A percentile compares a stretch with the other conserved stretches of the same genome.
Evolutionary conservation across 805 yeast species (phyloP).

Genomic region (Sporopachydermia quercuum): DNA sequence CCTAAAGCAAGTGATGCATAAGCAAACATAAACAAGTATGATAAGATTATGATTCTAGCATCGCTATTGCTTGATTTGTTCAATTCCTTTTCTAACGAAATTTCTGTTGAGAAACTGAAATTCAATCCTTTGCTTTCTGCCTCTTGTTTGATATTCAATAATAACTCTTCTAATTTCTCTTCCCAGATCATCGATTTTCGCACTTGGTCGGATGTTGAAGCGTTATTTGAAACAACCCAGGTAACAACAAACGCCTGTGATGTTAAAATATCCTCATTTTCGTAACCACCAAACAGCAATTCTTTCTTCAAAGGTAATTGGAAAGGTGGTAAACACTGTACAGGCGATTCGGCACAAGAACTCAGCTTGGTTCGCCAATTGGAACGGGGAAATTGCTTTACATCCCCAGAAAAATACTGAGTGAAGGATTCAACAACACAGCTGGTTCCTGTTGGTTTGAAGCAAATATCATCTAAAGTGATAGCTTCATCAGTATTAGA

Average conservation of each 20-base stretch:
- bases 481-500: slow-evolving; percentile 11
- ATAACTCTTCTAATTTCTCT: slow-evolving; percentile 38
- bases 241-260: slow-evolving; percentile 71
- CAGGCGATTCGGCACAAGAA: slow-evolving; percentile 66
- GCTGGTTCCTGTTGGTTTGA: slow-evolving; percentile 64
- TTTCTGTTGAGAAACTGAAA: slow-evolving; percentile 66
- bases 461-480: slow-evolving; percentile 54
- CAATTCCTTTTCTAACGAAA: slow-evolving; percentile 72
- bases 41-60: slow-evolving; percentile 46
- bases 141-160: slow-evolving; percentile 29
- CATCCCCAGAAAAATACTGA: slow-evolving; percentile 66
- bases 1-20: slow-evolving; percentile 78
- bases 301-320: slow-evolving; percentile 77
- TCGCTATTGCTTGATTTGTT: slow-evolving; percentile 75
- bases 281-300: slow-evolving; percentile 51
- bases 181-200: slow-evolving; percentile 50
- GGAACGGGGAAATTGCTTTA: slow-evolving; percentile 29
- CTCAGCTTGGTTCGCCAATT: slow-evolving; percentile 43
- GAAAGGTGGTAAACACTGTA: slow-evolving; percentile 76
- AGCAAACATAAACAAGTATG: slow-evolving; percentile 75
- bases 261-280: slow-evolving; percentile 28
- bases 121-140: slow-evolving; percentile 39
- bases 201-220: slow-evolving; percentile 22
- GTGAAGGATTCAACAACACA: slow-evolving; percentile 84
- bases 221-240: slow-evolving; percentile 42